These are phyloP conservation scores for Glonium stellatum DNA, from an alignment of 495 filamentous ascomycete genomes.

Conservation along the genomic window DNA sequence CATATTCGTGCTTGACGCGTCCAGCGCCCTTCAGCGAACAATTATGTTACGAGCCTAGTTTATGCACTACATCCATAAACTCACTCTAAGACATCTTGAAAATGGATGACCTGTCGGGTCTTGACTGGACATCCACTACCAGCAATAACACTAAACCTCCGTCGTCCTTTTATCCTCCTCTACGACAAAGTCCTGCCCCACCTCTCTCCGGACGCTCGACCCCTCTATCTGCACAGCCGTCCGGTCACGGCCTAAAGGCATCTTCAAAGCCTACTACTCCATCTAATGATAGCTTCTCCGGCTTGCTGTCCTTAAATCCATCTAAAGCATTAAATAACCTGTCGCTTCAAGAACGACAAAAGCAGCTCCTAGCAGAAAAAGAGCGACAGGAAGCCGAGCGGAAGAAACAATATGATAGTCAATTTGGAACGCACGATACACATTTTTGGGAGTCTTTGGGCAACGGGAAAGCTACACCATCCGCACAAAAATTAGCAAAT, in stretches of 20 bases:
- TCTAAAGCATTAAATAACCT: conserved; percentile 63
- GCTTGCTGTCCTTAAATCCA: conserved; percentile 68
- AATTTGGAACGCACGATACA: conserved; percentile 59
- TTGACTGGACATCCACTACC: conserved; percentile 46
- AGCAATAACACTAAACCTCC: conserved; percentile 47
- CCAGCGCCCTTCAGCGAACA: too few relatives aligned
- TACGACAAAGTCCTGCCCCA: conserved; percentile 54
- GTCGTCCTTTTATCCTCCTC: conserved; percentile 53
- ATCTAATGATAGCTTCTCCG: conserved; percentile 79
- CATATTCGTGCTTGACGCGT: too few relatives aligned
- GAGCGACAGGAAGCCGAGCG: conserved; percentile 67
- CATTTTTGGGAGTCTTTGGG: conserved; percentile 68
- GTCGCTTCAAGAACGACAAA: conserved; percentile 78
- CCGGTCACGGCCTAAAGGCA: conserved; percentile 34
- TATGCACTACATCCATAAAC: too few relatives aligned
- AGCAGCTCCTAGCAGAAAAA: conserved; percentile 69
- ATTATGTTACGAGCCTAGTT: too few relatives aligned
- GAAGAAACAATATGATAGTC: conserved; percentile 57
- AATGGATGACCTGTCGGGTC: conserved; percentile 55
- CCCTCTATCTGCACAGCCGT: conserved; percentile 47
- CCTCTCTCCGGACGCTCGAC: conserved; percentile 58
- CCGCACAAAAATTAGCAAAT: background rate
- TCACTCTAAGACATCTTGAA: conserved; percentile 3
- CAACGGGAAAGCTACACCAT: conserved; percentile 42
- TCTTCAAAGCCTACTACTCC: conserved; percentile 55